Evolutionary conservation across 192 early-diverging fungal species (phyloP).

Genomic region (Entomortierella parvispora): DNA sequence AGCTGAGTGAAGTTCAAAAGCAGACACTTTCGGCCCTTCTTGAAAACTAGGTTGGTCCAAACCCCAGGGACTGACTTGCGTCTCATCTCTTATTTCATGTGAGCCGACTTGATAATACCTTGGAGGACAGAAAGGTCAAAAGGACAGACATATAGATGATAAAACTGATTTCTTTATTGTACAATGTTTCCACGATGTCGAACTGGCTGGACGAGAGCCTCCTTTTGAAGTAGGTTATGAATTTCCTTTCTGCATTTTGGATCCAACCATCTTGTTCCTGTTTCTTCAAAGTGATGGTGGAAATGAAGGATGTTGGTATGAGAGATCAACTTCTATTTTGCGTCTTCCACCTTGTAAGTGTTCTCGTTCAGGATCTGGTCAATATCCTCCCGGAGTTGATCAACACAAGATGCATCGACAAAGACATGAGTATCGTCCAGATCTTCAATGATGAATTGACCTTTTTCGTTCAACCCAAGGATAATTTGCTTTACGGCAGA

Average conservation of each 20-base stretch:
- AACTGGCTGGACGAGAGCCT: too few relatives aligned
- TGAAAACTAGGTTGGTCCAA: background rate
- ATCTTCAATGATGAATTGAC: constrained; percentile 83
- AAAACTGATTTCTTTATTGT: too few relatives aligned
- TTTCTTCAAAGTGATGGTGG: too few relatives aligned
- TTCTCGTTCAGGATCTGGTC: constrained; percentile 82
- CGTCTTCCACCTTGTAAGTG: constrained; percentile 67
- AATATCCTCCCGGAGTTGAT: constrained; percentile 66
- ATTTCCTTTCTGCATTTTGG: too few relatives aligned
- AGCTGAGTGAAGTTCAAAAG: constrained; percentile 23
- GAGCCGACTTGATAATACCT: too few relatives aligned
- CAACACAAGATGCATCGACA: constrained; percentile 69
- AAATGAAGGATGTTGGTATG: too few relatives aligned
- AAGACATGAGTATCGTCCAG: constrained; percentile 86
- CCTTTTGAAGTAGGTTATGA: too few relatives aligned
- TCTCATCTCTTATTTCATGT: background rate
- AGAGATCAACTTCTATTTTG: constrained; percentile 8
- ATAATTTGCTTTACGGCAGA: constrained; percentile 81
- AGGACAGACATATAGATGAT: too few relatives aligned
- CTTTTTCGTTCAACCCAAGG: constrained; percentile 70
- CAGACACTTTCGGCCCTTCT: background rate
- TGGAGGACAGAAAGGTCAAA: too few relatives aligned
- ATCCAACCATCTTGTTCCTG: too few relatives aligned
- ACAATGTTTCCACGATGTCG: too few relatives aligned
- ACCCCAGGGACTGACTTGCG: background rate